Conservation (phyloP, 225 moss, liverwort and hornwort genomes). For the Takakia lepidozioides region DNA sequence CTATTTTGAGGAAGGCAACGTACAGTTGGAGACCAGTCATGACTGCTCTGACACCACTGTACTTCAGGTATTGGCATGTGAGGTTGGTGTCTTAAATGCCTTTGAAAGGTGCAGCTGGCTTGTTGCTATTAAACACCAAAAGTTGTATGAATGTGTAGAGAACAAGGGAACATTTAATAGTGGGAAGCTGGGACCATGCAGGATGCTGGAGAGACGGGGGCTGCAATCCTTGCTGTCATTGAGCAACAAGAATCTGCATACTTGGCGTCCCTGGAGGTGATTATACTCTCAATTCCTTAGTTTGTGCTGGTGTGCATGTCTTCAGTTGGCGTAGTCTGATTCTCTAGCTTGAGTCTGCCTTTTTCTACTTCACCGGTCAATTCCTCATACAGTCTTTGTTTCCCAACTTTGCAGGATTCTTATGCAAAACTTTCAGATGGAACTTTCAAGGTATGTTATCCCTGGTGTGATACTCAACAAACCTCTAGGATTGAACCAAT, state of each 20-base stretch:
- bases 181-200: slow-evolving; percentile 6
- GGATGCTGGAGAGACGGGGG: slow-evolving; percentile 42
- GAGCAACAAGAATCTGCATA: slow-evolving; percentile 58
- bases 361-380: background rate
- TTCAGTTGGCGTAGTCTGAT: slow-evolving; percentile 1
- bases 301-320: slow-evolving; percentile 6
- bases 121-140: no score
- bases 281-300: no score
- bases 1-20: slow-evolving; percentile 99
- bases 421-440: slow-evolving; percentile 80
- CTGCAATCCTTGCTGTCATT: slow-evolving; percentile 29
- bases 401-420: slow-evolving; percentile 50
- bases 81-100: no score
- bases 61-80: slow-evolving; percentile 51
- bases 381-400: background rate
- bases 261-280: slow-evolving; percentile 49
- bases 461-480: background rate
- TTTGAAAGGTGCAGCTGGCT: no score
- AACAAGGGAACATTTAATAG: background rate
- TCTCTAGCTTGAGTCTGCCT: slow-evolving; percentile 4
- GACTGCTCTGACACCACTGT: slow-evolving; percentile 62
- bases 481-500: background rate
- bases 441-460: slow-evolving; percentile 72
- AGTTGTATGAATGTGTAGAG: no score
- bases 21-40: slow-evolving; percentile 76